These are phyloP conservation scores for Rhizopogon sp. DNA, from an alignment of 768 basidiomycete species.

Conservation along the genomic window DNA sequence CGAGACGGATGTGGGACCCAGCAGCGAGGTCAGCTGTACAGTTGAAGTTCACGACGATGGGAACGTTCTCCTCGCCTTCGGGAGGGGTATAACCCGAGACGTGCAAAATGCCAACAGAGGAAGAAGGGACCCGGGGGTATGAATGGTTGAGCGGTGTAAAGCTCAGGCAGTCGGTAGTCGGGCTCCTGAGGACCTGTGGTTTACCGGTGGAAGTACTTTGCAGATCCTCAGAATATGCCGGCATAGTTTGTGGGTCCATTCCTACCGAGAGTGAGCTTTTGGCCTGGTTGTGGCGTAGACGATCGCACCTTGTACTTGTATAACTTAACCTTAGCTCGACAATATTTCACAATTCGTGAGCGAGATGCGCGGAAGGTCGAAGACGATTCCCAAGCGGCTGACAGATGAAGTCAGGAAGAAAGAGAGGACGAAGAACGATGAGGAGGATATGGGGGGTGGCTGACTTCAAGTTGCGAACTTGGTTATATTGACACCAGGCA, in stretches of 20 bases:
- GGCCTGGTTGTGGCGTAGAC: background rate
- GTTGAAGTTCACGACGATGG: constrained; percentile 54
- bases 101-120: constrained; percentile 50
- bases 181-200: background rate
- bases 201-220: background rate
- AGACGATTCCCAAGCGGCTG: background rate
- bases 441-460: background rate
- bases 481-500: background rate
- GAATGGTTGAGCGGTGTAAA: constrained; percentile 3
- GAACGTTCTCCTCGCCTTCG: constrained; percentile 59
- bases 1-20: constrained; percentile 61
- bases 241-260: background rate
- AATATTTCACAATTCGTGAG: background rate
- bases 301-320: background rate
- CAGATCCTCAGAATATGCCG: background rate
- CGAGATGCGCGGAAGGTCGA: background rate
- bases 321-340: background rate
- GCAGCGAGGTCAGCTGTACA: constrained; percentile 18
- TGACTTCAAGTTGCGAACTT: background rate
- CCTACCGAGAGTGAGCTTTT: background rate
- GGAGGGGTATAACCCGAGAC: constrained; percentile 61
- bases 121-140: constrained; percentile 33
- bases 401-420: background rate
- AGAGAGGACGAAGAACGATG: background rate
- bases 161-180: constrained; percentile 11